Evolutionary conservation across 176 grass and related monocot species (phyloP).

Genomic region (barley (Hordeum vulgare)): DNA sequence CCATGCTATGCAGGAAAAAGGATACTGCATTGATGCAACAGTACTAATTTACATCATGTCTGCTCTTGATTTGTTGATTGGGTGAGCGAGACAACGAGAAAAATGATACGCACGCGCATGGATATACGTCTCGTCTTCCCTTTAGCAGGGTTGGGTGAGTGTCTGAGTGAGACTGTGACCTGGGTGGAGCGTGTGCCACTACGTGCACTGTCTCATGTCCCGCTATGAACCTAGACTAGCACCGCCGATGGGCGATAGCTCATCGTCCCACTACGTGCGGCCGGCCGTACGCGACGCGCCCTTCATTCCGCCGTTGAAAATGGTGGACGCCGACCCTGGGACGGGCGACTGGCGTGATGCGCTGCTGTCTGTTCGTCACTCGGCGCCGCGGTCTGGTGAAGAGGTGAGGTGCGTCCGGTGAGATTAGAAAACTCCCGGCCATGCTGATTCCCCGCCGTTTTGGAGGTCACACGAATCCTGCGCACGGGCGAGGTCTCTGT

Average conservation of each 20-base stretch:
- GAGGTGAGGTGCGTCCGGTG: background rate
- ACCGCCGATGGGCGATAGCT: background rate
- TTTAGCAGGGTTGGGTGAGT: background rate
- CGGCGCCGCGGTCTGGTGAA: background rate
- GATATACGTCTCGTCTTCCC: background rate
- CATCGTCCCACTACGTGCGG: background rate
- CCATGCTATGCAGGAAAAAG: background rate
- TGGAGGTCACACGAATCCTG: background rate
- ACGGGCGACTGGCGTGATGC: background rate
- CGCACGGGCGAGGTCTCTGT: background rate
- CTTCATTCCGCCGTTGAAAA: slow-evolving; percentile 37
- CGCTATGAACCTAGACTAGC: background rate
- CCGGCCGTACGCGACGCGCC: background rate
- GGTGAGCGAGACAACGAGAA: background rate
- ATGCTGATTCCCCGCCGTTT: background rate
- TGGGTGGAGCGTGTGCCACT: background rate
- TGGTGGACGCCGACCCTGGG: background rate
- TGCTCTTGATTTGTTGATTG: background rate
- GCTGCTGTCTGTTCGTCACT: background rate
- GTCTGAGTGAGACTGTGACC: background rate
- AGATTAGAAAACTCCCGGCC: background rate
- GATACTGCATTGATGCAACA: background rate
- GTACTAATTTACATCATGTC: background rate
- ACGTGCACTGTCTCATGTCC: background rate
- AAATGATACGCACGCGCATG: background rate